Percentiles rank a stretch among this genome's conserved stretches.
These are phyloP conservation scores for Fistulinella cinereoalba DNA, from an alignment of 1,284 basidiomycete species.

Conservation along the genomic window DNA sequence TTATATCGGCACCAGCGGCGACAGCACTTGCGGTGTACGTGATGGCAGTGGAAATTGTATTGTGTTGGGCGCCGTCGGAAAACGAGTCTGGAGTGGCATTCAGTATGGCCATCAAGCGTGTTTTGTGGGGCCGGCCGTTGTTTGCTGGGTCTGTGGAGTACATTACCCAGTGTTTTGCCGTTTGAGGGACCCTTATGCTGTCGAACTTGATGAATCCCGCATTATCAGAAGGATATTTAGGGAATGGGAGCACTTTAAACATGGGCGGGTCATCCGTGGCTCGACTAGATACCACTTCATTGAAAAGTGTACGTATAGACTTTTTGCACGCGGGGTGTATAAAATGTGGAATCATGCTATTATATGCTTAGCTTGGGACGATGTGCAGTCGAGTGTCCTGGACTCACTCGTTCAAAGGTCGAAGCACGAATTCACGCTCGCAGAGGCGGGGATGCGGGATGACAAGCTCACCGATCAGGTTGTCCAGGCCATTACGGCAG, in stretches of 20 bases:
- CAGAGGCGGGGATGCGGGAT: slow-evolving; percentile 81
- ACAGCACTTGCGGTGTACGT: slow-evolving; percentile 48
- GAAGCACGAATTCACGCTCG: slow-evolving; percentile 90
- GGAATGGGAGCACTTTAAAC: slow-evolving; percentile 66
- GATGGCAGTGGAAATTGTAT: slow-evolving; percentile 48
- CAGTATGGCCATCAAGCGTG: slow-evolving; percentile 90
- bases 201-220: slow-evolving; percentile 4
- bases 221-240: slow-evolving; percentile 43
- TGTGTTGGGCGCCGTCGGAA: slow-evolving; percentile 79
- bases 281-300: slow-evolving; percentile 35
- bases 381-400: neutral
- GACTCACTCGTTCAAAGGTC: slow-evolving; percentile 69
- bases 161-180: slow-evolving; percentile 49
- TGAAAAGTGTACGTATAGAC: slow-evolving; percentile 48
- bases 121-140: slow-evolving; percentile 36
- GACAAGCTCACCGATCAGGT: slow-evolving; percentile 63
- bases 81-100: slow-evolving; percentile 98
- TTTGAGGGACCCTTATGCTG: slow-evolving; percentile 40
- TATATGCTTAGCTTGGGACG: neutral
- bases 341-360: slow-evolving; percentile 69
- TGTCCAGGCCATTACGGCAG: slow-evolving; percentile 42
- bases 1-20: slow-evolving; percentile 63
- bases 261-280: slow-evolving; percentile 44
- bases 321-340: slow-evolving; percentile 57
- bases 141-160: slow-evolving; percentile 20